Percentiles rank a stretch among this genome's conserved stretches.
phyloP scores from a whole-genome alignment of 2,329 filamentous ascomycete species.

The Colletotrichum salicis region DNA sequence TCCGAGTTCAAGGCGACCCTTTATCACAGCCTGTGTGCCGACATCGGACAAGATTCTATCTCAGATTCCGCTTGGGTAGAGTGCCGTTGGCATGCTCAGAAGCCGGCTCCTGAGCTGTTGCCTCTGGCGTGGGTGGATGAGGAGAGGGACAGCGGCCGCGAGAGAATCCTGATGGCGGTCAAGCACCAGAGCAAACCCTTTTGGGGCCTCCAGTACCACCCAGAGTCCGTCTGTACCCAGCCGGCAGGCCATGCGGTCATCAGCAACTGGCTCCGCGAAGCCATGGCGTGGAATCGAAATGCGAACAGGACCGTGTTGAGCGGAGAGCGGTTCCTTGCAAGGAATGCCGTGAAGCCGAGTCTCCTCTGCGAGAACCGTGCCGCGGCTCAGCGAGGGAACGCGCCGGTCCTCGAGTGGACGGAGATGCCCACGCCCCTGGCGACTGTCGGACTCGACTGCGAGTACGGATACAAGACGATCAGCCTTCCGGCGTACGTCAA shows the following conservation, averaged over 20 bases:
- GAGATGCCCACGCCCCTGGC: constrained; percentile 39
- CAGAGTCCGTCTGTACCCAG: constrained; percentile 88
- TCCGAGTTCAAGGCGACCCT: constrained; percentile 75
- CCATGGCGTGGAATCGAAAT: constrained; percentile 67
- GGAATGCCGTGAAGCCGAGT: constrained; percentile 46
- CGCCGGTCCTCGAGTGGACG: constrained; percentile 23
- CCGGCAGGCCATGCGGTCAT: constrained; percentile 72
- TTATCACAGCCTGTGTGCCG: constrained; percentile 75
- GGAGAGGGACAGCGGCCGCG: constrained; percentile 48
- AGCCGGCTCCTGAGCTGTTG: constrained; percentile 54
- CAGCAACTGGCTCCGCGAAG: constrained; percentile 78
- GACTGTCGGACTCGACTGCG: constrained; percentile 41
- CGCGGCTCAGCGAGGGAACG: neutral
- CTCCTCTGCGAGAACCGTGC: constrained; percentile 43
- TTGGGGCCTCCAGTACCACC: constrained; percentile 91
- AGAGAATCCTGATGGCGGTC: constrained; percentile 79
- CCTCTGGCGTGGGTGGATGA: constrained; percentile 73
- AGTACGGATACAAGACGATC: constrained; percentile 55
- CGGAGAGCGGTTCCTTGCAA: constrained; percentile 40
- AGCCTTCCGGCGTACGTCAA: constrained; percentile 57
- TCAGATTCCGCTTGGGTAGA: constrained; percentile 47
- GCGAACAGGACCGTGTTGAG: constrained; percentile 37
- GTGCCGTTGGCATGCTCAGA: constrained; percentile 52
- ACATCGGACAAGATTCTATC: constrained; percentile 61
- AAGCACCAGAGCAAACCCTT: constrained; percentile 76